Evolutionary conservation across 1,284 basidiomycete species (phyloP).

Genomic region (Microbotryum intermedium): DNA sequence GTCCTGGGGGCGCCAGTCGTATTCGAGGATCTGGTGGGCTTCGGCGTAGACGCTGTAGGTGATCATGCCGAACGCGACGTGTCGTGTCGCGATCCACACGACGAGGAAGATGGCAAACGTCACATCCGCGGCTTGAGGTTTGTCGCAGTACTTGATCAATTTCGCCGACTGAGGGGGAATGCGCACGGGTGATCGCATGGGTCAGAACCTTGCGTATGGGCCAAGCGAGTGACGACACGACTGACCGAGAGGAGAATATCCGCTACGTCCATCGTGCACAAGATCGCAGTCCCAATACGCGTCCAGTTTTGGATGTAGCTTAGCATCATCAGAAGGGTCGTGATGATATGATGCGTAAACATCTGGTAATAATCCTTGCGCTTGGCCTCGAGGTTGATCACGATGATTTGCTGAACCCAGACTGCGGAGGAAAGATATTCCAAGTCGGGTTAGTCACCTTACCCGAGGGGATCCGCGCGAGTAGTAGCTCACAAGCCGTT

Average conservation of each 20-base stretch:
- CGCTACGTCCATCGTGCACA: slow-evolving; percentile 86
- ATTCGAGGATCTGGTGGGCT: slow-evolving; percentile 46
- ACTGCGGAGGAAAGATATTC: slow-evolving; percentile 37
- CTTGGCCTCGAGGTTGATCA: slow-evolving; percentile 82
- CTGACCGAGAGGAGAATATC: slow-evolving; percentile 85
- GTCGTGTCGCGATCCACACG: slow-evolving; percentile 81
- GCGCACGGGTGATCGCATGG: neutral
- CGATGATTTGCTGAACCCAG: slow-evolving; percentile 83
- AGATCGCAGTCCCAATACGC: slow-evolving; percentile 75
- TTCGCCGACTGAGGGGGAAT: slow-evolving; percentile 61
- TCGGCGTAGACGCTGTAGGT: slow-evolving; percentile 56
- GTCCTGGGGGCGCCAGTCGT: slow-evolving; percentile 53
- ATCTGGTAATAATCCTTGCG: slow-evolving; percentile 82
- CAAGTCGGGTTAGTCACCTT: neutral
- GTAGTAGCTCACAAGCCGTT: slow-evolving; percentile 50
- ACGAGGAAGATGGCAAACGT: slow-evolving; percentile 74
- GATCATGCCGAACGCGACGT: slow-evolving; percentile 63
- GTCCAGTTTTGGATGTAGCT: slow-evolving; percentile 81
- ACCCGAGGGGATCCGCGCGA: neutral
- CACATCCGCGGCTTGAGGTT: slow-evolving; percentile 58
- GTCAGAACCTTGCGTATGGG: neutral
- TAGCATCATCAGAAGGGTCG: slow-evolving; percentile 62
- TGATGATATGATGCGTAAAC: slow-evolving; percentile 91
- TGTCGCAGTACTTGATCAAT: slow-evolving; percentile 75
- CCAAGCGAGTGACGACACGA: slow-evolving; percentile 27